Percentiles rank a stretch among this genome's conserved stretches.
These are phyloP conservation scores for Mrakia frigida DNA, from an alignment of 768 basidiomycete genomes.

Conservation along the genomic window DNA sequence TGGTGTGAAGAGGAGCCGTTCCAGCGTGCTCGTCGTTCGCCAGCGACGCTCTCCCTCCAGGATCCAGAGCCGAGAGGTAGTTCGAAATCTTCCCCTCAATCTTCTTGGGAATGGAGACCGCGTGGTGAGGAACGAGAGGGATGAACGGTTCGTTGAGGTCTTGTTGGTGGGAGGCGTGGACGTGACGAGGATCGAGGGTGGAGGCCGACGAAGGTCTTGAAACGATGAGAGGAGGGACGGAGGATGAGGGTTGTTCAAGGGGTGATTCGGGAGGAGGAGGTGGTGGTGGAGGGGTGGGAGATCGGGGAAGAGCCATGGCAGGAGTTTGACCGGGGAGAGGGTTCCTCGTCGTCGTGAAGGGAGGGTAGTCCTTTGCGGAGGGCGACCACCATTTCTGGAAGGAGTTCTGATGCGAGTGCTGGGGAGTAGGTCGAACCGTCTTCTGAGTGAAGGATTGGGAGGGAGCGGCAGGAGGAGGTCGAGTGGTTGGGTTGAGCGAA, in stretches of 20 bases:
- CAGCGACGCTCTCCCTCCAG: neutral
- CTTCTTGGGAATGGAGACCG: neutral
- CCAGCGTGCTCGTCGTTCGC: neutral
- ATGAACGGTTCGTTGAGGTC: constrained; percentile 29
- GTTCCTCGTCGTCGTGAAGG: neutral
- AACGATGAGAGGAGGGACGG: neutral
- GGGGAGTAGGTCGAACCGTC: neutral
- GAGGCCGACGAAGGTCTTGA: neutral
- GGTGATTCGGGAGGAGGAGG: neutral
- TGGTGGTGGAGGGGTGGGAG: neutral
- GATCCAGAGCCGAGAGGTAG: neutral
- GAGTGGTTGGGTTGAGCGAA: neutral
- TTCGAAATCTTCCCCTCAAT: neutral
- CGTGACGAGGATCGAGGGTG: constrained; percentile 14
- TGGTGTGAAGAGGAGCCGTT: constrained; percentile 13
- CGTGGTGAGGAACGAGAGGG: neutral
- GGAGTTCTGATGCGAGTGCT: neutral
- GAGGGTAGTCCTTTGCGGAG: neutral
- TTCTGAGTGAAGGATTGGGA: neutral
- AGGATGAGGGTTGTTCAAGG: neutral
- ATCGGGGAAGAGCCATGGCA: neutral
- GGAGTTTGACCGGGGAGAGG: neutral
- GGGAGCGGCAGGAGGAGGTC: constrained; percentile 1
- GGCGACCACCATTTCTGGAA: neutral
- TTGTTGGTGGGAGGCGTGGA: constrained; percentile 4